Evolutionary conservation across 2,329 filamentous ascomycete genomes (phyloP), one percentile per base, ranked within the genome.

Genomic region (Golovinomyces cichoracearum): DNA sequence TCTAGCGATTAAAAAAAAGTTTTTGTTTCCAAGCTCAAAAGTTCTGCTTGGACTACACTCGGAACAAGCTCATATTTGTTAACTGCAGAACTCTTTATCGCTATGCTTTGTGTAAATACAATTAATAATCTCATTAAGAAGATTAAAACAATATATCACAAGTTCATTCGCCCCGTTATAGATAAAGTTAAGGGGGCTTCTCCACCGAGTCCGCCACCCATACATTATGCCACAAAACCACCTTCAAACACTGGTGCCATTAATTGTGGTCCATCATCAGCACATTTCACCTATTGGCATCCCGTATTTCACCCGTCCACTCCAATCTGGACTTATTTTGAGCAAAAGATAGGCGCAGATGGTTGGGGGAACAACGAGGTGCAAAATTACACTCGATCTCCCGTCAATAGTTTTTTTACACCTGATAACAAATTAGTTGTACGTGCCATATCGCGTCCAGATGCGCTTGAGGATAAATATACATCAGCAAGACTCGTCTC

Each of bases 311-410:
- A 63, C 25, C 64, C 68, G 0, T 60, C 63, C 13, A 62, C 63
- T 2, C 65, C 69, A 0, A 63, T 76, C 2, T 63, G 63, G 0
- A 59, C 63, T 2, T 67, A 74, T 52, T 76, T 74, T 63, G 71
- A 74, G 57, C 63, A 69, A 44, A 66, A 68, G 25, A 68, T 68
- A 29, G 72, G 72, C 25, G 66, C 65, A n/a, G 66, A 73, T 55
- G 72, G 73, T 33, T 76, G 73, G 73, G 73, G 73, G 21, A 76
- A 76, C 56, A 68, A 73, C 51, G 73, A 76, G 61, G 62, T 71
- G 45, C 66, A 76, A 59, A 68, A 71, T 61, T 76, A 76, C 57
- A 70, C 69, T 5, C 61, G 66, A 29, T 58, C 62, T 10, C 58
- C 64, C 0, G 56, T 62, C 4, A 76, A 76, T 55, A 67, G 67